Base-by-base conservation (phyloP, 352 stramenopile genomes). In the Globisporangium alternatum region DNA sequence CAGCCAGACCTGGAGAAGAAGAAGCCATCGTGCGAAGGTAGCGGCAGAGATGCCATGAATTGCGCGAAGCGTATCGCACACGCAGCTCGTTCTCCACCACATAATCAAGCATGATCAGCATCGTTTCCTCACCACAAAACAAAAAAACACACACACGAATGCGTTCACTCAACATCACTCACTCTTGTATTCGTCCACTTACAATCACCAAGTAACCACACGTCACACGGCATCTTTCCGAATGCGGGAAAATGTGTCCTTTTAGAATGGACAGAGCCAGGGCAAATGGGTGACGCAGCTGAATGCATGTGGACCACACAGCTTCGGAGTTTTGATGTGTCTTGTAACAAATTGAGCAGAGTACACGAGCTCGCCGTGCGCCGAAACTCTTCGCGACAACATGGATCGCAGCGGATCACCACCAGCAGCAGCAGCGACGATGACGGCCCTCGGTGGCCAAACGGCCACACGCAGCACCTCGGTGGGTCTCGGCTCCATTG, bases 401-500 rank as follows among this genome's bases (percentile, higher is more conserved):
- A 44, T 28, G 31, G 17, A 21, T 22, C 43, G 17, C 43, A n/a
- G 19, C 5, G 19, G 45, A 55, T 21, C 48, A 22, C 22, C 48
- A 55, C 25, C 47, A 54, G 47, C 1, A 4, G 12, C 6, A 30
- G 19, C 19, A 22, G 19, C 30, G 30, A 28, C n/a, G 30, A 41
- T 9, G n/a, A 19, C 30, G 28, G 10, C 45, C 5, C 19, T 21
- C 44, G 2, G 12, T 9, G 31, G 10, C 52, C n/a, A 3, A 4
- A 31, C 30, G n/a, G 4, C 51, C 17, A 19, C 52, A 19, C 13
- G 2, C 31, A 58, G 52, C 31, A 31, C n/a, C 10, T 21, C 52
- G 12, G 10, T 28, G 30, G 65, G 70, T 28, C 67, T 91, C 21
- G 57, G 70, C 39, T 64, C 71, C 22, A 22, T 89, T 45, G 84